Evolutionary conservation across 345 rosid species (phyloP).

Genomic region (Cardiospermum halicacabum): DNA sequence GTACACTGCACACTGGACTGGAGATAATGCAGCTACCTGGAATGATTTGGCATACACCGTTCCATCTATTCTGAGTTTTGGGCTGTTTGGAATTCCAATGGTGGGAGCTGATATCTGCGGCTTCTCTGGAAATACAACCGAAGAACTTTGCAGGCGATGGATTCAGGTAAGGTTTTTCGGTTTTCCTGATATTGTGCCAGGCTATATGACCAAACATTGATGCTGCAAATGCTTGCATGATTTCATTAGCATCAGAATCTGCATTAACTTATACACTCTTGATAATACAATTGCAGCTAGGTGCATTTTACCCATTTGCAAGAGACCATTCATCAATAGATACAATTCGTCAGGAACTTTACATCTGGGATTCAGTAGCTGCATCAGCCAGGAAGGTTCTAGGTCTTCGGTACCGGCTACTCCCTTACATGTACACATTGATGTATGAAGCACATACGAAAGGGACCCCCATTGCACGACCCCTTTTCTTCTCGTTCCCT

Average conservation of each 20-base stretch:
- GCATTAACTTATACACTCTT: not conserved
- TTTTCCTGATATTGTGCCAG: not conserved
- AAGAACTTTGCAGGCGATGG: not conserved
- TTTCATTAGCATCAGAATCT: not conserved
- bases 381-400: conserved; percentile 1
- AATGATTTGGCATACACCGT: conserved; percentile 1
- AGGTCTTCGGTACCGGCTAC: not conserved
- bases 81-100: not conserved
- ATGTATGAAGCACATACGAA: not conserved
- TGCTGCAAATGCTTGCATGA: not conserved
- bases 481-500: not conserved
- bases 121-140: not conserved
- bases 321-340: not conserved
- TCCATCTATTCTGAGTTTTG: not conserved
- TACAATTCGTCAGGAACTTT: not conserved
- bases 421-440: not conserved
- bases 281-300: not conserved
- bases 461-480: not conserved
- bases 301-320: not conserved
- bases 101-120: not conserved
- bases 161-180: not conserved
- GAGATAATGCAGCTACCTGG: not conserved
- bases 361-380: not conserved
- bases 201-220: not conserved
- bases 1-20: conserved; percentile 1